Percentiles rank a stretch among this genome's conserved stretches.
Evolutionary conservation across 2,329 filamentous ascomycete genomes (phyloP).

Genomic region (Phaeosphaeria sp.): DNA sequence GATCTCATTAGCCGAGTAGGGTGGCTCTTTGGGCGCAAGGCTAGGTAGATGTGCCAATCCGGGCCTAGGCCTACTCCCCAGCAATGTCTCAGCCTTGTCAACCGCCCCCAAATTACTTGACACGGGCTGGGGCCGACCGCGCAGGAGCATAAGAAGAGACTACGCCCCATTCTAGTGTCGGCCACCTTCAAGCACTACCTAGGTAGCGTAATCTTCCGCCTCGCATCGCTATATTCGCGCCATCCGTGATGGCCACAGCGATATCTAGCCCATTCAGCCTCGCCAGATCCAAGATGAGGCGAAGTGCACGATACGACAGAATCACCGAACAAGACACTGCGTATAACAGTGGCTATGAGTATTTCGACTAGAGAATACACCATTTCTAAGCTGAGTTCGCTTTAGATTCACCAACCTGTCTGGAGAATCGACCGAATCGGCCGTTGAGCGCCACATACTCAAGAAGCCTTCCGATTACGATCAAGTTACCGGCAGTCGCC

Average conservation of each 20-base stretch:
- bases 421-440: not conserved
- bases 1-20: not conserved
- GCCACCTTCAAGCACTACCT: not conserved
- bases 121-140: too few relatives aligned
- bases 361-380: not conserved
- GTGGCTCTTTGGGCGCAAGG: not conserved
- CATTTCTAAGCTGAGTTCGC: not conserved
- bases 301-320: not conserved
- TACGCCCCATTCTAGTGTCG: not conserved
- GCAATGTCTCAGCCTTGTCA: not conserved
- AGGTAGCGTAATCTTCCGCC: not conserved
- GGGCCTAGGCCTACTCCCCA: too few relatives aligned
- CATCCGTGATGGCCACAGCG: not conserved
- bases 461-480: slow-evolving; percentile 30
- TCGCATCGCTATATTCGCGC: not conserved
- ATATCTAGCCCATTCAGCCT: not conserved
- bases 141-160: not conserved
- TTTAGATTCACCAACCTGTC: not conserved
- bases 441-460: not conserved
- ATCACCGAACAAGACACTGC: not conserved
- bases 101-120: not conserved
- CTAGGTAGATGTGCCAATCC: not conserved
- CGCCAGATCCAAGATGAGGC: not conserved
- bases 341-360: not conserved
- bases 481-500: slow-evolving; percentile 12